These are phyloP conservation scores for Phialophora expanda DNA, from an alignment of 2,329 filamentous ascomycete genomes.

Conservation along the genomic window DNA sequence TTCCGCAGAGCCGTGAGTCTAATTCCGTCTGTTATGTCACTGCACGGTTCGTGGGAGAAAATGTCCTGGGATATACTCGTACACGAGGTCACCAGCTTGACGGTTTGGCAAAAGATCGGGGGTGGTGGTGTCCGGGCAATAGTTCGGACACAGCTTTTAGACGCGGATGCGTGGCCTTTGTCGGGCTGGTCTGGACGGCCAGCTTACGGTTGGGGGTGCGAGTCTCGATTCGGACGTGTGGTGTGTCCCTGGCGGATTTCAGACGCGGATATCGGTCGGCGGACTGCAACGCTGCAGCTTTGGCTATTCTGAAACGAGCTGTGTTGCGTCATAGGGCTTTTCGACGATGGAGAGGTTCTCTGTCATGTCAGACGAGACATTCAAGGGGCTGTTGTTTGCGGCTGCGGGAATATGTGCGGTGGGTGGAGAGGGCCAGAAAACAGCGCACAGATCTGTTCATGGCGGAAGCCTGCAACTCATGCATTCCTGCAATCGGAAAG, in stretches of 20 bases:
- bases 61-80: slow-evolving; percentile 16
- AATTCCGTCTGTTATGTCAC: slow-evolving; percentile 17
- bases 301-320: slow-evolving; percentile 15
- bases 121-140: slow-evolving; percentile 27
- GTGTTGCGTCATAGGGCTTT: slow-evolving; percentile 20
- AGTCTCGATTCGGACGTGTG: slow-evolving; percentile 5
- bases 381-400: neutral
- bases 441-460: neutral
- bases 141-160: slow-evolving; percentile 22
- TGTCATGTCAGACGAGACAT: neutral
- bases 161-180: slow-evolving; percentile 14
- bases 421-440: neutral
- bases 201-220: slow-evolving; percentile 12
- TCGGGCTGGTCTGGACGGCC: slow-evolving; percentile 5
- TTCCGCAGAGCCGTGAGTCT: slow-evolving; percentile 19
- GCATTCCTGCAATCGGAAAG: neutral
- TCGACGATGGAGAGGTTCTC: neutral
- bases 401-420: neutral
- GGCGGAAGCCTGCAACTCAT: neutral
- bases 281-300: slow-evolving; percentile 10
- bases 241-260: slow-evolving; percentile 14
- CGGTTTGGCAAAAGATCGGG: neutral
- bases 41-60: neutral
- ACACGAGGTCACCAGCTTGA: slow-evolving; percentile 13
- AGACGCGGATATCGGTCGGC: slow-evolving; percentile 17